Evolutionary conservation across 177 flowering plant species (phyloP), one percentile per base, ranked within the genome.

Genomic region (Tripterygium wilfordii): DNA sequence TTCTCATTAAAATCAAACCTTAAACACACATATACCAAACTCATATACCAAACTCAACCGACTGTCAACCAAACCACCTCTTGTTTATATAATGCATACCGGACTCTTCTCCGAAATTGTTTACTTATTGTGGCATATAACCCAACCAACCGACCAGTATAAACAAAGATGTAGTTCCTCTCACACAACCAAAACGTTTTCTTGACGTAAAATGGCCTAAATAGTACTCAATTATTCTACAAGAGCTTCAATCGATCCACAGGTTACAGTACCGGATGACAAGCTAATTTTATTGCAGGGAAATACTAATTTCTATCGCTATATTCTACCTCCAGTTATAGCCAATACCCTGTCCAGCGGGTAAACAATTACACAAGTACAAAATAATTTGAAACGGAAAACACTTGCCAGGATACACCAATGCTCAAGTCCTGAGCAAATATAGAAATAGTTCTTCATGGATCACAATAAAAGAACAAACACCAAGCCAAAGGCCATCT

Each of bases 251-350:
- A 49, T 5, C 15, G 20, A 10, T 38, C 40, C 36, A 16, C 33
- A 55, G 20, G 16, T 22, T 48, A 48, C 49, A 55, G 36, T 2
- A 36, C 36, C 17, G 8, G 9, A 47, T 10, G 36, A 16, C 38
- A 19, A 23, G 16, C 9, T 8, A 10, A 12, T 2, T 31, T 57
- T 49, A 54, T 54, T 44, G 5, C 36, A 22, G 9, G 39, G 25
- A 46, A 23, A 21, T 33, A 52, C 45, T 46, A 41, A 56, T 42
- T 51, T 6, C 54, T 52, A 51, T 10, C 48, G 37, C 35, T 48
- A 57, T 17, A 35, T 42, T 42, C 48, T 38, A 52, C 52, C 38
- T 26, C 24, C 17, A n/a, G 29, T 17, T 7, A 22, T 10, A 33
- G 14, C 21, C 29, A 28, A 48, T n/a, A 15, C 17, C 9, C 12